A percentile compares a stretch with the other conserved stretches of the same genome.
phyloP scores from a whole-genome alignment of 148 eudicot species.

The Cornus kousa region DNA sequence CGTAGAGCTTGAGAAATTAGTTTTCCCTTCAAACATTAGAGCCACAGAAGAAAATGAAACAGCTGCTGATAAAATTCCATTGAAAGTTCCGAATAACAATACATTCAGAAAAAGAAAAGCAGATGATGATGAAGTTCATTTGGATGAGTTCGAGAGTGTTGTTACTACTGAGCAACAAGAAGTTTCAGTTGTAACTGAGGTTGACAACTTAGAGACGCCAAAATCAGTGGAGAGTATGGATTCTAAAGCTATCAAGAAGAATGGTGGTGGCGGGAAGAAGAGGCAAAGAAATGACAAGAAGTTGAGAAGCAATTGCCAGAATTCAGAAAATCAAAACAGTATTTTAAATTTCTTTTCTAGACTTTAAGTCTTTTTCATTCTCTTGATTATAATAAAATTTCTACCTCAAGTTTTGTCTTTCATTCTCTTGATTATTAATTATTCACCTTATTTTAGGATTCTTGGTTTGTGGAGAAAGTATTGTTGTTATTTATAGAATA shows the following conservation, averaged over 20 bases:
- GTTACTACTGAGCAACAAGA: conserved; percentile 14
- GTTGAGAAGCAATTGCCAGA: conserved; percentile 19
- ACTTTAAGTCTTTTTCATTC: conserved; percentile 14
- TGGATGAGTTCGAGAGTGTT: conserved; percentile 19
- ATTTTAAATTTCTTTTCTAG: conserved; percentile 55
- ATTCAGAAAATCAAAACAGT: conserved; percentile 27
- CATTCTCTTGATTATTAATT: no score
- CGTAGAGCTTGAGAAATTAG: conserved; percentile 37
- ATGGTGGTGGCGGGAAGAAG: conserved; percentile 1
- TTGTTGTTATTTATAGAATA: no score
- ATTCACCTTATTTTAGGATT: no score
- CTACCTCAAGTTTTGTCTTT: background rate
- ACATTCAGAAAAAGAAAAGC: conserved; percentile 53
- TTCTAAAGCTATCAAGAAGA: conserved; percentile 26
- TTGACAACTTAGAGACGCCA: conserved; percentile 28
- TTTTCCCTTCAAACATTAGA: conserved; percentile 18
- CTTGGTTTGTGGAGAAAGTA: no score
- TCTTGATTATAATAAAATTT: background rate
- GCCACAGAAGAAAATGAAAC: conserved; percentile 18
- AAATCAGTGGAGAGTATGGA: conserved; percentile 49
- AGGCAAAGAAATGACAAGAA: conserved; percentile 23
- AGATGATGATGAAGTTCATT: conserved; percentile 30
- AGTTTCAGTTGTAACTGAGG: conserved; percentile 38
- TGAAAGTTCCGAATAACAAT: conserved; percentile 45
- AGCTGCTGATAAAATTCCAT: conserved; percentile 13